Conservation (phyloP, 2,329 filamentous ascomycete species). For the Alternaria atra region DNA sequence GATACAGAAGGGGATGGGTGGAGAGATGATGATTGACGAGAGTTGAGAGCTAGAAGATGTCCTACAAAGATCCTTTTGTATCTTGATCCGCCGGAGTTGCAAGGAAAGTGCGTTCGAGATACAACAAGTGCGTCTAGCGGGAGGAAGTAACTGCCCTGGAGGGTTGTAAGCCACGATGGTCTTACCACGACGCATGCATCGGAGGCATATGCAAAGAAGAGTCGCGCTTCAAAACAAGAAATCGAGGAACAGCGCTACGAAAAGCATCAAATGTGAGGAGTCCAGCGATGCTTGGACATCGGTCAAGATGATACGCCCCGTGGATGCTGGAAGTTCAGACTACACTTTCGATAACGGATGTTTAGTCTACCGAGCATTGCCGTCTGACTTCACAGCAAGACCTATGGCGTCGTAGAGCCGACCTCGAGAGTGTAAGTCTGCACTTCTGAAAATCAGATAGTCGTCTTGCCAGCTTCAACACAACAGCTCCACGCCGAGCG, state of each 20-base stretch:
- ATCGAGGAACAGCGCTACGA: background rate
- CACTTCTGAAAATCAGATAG: no score
- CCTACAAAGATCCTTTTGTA: background rate
- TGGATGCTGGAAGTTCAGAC: background rate
- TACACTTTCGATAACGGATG: no score
- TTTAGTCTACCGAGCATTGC: no score
- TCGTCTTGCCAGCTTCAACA: no score
- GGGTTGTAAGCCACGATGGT: background rate
- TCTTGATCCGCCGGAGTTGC: background rate
- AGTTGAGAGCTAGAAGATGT: background rate
- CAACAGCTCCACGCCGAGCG: background rate
- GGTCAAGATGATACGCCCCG: background rate
- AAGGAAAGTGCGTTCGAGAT: background rate
- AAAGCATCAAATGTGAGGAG: background rate
- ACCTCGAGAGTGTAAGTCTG: background rate
- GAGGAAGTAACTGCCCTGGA: background rate
- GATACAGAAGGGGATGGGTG: background rate
- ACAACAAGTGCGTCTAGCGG: background rate
- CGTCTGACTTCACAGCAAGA: no score
- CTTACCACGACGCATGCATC: background rate
- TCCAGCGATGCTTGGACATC: background rate
- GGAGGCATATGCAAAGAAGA: background rate
- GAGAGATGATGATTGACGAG: background rate
- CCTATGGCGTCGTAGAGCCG: no score
- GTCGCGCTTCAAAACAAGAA: background rate